Percentiles rank a stretch among this genome's conserved stretches.
These are phyloP conservation scores for Emmonsia crescens DNA, from an alignment of 2,329 filamentous ascomycete species.

Conservation along the genomic window DNA sequence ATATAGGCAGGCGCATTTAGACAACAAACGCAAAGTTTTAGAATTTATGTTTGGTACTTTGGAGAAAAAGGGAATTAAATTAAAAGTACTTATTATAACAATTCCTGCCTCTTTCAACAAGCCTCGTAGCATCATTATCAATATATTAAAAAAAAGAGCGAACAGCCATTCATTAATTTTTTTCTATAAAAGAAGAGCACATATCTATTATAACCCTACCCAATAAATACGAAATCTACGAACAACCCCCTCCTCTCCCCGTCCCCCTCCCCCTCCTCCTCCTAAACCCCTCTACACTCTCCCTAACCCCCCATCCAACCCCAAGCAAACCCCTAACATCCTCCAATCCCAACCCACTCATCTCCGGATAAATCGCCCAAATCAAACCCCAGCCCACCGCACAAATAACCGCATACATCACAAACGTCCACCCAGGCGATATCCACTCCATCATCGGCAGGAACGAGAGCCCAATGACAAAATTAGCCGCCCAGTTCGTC, in stretches of 20 bases:
- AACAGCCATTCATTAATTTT: not conserved
- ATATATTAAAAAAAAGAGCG: not conserved
- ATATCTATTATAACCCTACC: not conserved
- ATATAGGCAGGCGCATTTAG: not conserved
- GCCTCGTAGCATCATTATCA: not conserved
- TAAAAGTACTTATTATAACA: no score
- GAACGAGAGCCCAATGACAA: conserved; percentile 75
- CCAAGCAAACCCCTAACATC: conserved; percentile 63
- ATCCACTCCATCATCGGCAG: conserved; percentile 72
- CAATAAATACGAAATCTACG: not conserved
- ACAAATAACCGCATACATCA: conserved; percentile 66
- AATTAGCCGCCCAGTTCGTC: conserved; percentile 83
- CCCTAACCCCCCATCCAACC: conserved; percentile 60
- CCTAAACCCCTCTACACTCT: conserved; percentile 26
- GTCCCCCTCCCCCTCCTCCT: not conserved
- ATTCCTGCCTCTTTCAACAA: not conserved
- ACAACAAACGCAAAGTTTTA: no score
- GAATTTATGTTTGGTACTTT: not conserved
- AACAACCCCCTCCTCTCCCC: not conserved
- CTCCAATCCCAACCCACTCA: conserved; percentile 68
- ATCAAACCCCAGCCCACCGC: conserved; percentile 53
- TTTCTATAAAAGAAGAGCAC: not conserved
- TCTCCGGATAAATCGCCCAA: conserved; percentile 75
- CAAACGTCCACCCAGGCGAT: conserved; percentile 67
- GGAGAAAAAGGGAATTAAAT: no score